A percentile compares a stretch with the other conserved stretches of the same genome.
Conservation (phyloP, 257 asterid genomes). For the Jacaranda copaia region DNA sequence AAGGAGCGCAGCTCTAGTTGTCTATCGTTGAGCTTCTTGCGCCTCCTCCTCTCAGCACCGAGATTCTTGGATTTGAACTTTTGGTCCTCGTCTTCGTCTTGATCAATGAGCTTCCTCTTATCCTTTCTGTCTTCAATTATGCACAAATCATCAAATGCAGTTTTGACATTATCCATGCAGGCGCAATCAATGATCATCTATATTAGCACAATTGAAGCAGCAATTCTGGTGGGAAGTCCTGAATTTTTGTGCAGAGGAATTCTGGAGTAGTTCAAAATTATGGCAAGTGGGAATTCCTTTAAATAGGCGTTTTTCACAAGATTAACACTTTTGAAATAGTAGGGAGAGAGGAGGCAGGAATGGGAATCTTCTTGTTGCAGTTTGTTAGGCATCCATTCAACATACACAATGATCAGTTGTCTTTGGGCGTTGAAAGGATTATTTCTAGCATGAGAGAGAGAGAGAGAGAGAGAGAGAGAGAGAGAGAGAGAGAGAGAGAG, state of each 20-base stretch:
- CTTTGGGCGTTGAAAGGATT: slow-evolving; percentile 61
- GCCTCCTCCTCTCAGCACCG: slow-evolving; percentile 70
- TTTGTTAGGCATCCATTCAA: slow-evolving; percentile 70
- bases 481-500: slow-evolving; percentile 8
- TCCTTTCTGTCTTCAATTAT: slow-evolving; percentile 42
- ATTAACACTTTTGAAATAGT: slow-evolving; percentile 26
- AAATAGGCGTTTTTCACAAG: slow-evolving; percentile 58
- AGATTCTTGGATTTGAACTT: slow-evolving; percentile 85
- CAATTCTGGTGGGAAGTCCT: background rate
- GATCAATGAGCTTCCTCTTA: slow-evolving; percentile 37
- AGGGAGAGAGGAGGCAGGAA: slow-evolving; percentile 18
- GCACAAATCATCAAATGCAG: slow-evolving; percentile 36
- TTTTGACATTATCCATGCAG: slow-evolving; percentile 34
- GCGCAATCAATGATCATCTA: slow-evolving; percentile 6
- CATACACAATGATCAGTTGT: slow-evolving; percentile 44
- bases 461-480: slow-evolving; percentile 13
- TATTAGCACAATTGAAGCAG: background rate
- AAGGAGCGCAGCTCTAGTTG: slow-evolving; percentile 76
- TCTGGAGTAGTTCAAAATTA: background rate
- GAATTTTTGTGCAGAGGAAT: background rate
- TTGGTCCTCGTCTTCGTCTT: slow-evolving; percentile 34
- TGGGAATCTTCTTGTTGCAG: slow-evolving; percentile 82
- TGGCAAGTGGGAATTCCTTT: slow-evolving; percentile 34
- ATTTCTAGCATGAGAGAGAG: slow-evolving; percentile 61
- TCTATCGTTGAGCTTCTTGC: slow-evolving; percentile 74